phyloP scores from a whole-genome alignment of 148 eudicot genomes.

The Beta vulgaris region DNA sequence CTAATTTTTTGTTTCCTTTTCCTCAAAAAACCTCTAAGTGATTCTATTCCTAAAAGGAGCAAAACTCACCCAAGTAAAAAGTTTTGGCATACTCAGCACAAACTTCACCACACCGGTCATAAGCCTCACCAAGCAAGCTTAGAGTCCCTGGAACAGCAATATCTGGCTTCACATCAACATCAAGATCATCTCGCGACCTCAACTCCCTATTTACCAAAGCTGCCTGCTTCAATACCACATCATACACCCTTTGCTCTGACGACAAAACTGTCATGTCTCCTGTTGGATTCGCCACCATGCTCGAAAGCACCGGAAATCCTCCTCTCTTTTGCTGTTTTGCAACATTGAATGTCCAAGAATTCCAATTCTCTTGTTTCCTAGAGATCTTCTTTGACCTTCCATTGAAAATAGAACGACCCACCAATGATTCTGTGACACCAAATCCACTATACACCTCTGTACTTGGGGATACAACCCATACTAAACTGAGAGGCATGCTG shows the following conservation, averaged over 20 bases:
- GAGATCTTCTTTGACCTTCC: constrained; percentile 41
- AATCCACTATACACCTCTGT: constrained; percentile 54
- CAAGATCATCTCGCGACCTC: constrained; percentile 44
- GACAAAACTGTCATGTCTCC: constrained; percentile 60
- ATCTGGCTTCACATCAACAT: constrained; percentile 77
- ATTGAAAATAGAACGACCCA: constrained; percentile 27
- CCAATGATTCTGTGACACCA: constrained; percentile 45
- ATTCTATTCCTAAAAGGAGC: not conserved
- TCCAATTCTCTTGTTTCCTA: constrained; percentile 39
- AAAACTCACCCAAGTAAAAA: constrained; percentile 65
- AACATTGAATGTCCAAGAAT: constrained; percentile 32
- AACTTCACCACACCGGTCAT: constrained; percentile 78
- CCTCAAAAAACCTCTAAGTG: not conserved
- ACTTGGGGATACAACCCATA: constrained; percentile 69
- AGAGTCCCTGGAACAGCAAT: constrained; percentile 65
- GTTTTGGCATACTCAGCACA: constrained; percentile 91
- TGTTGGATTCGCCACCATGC: constrained; percentile 66
- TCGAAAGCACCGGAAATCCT: constrained; percentile 46
- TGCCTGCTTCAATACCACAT: constrained; percentile 91
- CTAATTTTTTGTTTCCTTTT: not conserved
- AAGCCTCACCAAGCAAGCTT: constrained; percentile 69
- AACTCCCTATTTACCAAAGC: constrained; percentile 66
- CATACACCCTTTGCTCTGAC: constrained; percentile 91
- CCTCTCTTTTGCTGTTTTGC: constrained; percentile 39
- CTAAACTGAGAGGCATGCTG: constrained; percentile 71